These are phyloP conservation scores for Opeltia flavorubescens DNA, from an alignment of 495 filamentous ascomycete genomes.

Conservation along the genomic window DNA sequence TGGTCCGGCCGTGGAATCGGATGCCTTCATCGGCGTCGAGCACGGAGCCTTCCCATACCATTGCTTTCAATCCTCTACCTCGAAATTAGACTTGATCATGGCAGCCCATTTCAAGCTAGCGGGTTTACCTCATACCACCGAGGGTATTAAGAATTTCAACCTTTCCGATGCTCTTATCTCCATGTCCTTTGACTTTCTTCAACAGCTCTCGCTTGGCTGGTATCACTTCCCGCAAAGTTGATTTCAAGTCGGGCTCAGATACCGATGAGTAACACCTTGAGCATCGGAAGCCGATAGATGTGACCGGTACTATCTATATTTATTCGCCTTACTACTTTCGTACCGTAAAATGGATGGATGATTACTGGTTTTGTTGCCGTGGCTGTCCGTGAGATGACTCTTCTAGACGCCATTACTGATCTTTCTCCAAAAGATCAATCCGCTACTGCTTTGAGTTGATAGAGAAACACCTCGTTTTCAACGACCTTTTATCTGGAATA, in stretches of 20 bases:
- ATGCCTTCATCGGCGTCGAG: conserved; percentile 95
- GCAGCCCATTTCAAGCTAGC: no score
- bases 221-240: conserved; percentile 65
- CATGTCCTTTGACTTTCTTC: conserved; percentile 76
- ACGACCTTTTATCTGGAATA: no score
- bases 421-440: no score
- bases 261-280: conserved; percentile 48
- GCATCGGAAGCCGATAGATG: background rate
- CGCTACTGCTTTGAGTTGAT: no score
- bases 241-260: conserved; percentile 76
- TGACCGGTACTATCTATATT: background rate
- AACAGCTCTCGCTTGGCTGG: conserved; percentile 86
- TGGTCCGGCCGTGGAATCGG: conserved; percentile 92
- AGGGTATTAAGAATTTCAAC: conserved; percentile 88
- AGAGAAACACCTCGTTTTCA: no score
- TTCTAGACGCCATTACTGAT: no score
- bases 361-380: no score
- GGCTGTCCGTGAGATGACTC: no score
- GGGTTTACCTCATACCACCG: conserved; percentile 75
- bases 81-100: conserved; percentile 11
- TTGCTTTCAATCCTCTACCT: conserved; percentile 81
- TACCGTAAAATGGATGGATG: no score
- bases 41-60: conserved; percentile 98
- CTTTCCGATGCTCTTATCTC: conserved; percentile 73
- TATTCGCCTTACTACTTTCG: no score